phyloP scores from a whole-genome alignment of 257 asterid species.

The Solanum rostratum region DNA sequence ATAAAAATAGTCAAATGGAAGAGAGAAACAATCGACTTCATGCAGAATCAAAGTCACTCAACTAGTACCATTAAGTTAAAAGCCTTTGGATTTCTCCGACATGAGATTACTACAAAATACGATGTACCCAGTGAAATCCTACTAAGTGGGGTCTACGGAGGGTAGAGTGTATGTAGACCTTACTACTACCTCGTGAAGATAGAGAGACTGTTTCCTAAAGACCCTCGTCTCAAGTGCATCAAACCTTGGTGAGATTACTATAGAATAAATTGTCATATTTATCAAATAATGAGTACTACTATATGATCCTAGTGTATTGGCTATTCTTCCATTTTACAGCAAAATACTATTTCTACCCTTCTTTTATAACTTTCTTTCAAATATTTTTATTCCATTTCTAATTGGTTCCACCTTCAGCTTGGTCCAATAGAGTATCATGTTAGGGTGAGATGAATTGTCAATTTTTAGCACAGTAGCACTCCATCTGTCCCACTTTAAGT shows the following conservation, averaged over 20 bases:
- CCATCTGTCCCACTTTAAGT: neutral
- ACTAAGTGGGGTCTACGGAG: too few species aligned
- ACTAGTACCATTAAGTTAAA: neutral
- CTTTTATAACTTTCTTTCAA: neutral
- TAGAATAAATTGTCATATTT: neutral
- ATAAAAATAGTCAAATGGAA: neutral
- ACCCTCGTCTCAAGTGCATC: too few species aligned
- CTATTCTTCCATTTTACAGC: neutral
- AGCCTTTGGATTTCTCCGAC: neutral
- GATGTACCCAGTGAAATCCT: too few species aligned
- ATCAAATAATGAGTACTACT: neutral
- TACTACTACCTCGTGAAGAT: too few species aligned
- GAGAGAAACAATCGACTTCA: neutral
- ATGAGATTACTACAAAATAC: neutral
- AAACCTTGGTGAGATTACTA: neutral
- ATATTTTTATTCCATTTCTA: neutral
- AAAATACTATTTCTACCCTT: neutral
- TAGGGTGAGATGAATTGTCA: neutral
- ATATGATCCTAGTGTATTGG: neutral
- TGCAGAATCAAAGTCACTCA: neutral
- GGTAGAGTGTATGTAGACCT: too few species aligned
- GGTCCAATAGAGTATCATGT: neutral
- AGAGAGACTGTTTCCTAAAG: too few species aligned
- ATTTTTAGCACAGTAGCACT: neutral
- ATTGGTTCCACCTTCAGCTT: neutral